Base-by-base conservation (phyloP, 1,284 basidiomycete genomes). In the Fomitiporia mediterranea region DNA sequence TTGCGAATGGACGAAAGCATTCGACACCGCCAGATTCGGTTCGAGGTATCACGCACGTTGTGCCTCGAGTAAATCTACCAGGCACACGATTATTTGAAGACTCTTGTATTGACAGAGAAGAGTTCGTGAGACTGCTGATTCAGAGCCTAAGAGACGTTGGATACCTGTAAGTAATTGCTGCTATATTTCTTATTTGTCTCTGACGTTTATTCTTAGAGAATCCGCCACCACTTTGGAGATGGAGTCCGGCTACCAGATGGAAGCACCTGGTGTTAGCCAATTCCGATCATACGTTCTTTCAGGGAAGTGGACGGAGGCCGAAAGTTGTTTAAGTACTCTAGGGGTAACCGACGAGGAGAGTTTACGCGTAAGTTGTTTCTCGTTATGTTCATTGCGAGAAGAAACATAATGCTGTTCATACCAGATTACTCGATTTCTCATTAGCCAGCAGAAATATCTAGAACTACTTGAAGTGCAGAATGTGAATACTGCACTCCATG, bases 371-470 rank as follows among this genome's bases (percentile, higher is more conserved):
- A 66, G 78, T 72, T 50, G 55, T 35, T 35, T 44, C 4, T 53
- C 19, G 34, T 49, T 11, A 17, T 58, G 63, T 61, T 47, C 49
- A 55, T 57, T 59, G 63, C 65, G 53, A 64, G 66, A 59, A 61
- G 54, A 30, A 25, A 54, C 13, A 25, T 34, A n/a, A 50, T 47
- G 43, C 53, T 38, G 53, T 60, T 58, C 57, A 60, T 50, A 56
- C 57, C 63, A 96, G 86, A 83, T 89, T 64, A 86, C 91, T 19
- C 85, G 80, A 61, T 97, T 96, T 70, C 75, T 95, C 61, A 89
- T 99, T 57, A 86, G 87, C 58, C 88, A 91, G 72, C 96, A 99
- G 78, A 95, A 97, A 72, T 99, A 98, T 69, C 79, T 99, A 42
- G 96, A 99, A 68, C 77, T 92, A n/a, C 77, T 99, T 49, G 96